Base-by-base conservation (phyloP, 2,329 filamentous ascomycete genomes). In the Aspergillus sp. region DNA sequence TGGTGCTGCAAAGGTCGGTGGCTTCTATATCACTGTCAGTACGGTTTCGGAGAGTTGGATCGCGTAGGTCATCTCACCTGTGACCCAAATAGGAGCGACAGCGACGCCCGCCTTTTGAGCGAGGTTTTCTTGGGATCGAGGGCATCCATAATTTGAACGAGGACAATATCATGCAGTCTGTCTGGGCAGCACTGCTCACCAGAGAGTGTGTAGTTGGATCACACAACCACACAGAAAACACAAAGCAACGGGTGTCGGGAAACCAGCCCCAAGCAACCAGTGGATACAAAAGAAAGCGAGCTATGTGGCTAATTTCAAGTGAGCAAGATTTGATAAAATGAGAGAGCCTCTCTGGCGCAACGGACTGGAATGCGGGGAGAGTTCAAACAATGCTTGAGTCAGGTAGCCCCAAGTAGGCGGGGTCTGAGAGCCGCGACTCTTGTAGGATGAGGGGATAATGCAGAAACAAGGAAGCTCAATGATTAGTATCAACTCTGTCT, bases 281-380 rank as follows among this genome's bases (percentile, higher is more conserved):
- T 40, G 45, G 50, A 34, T 37, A 40, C 20, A 50, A 56, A 55
- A 42, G 37, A 50, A 57, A 52, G 24, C 39, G 54, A 57, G 50
- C 46, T 51, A 54, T 51, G 46, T 42, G 15, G 22, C 39, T 42
- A 50, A 58, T 48, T 42, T 5, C 20, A 44, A n/a, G 22, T 27
- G 42, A 24, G 22, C 24, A 45, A 45, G 48, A 51, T 3, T 4
- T 2, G 30, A 27, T 34, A 11, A 48, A 55, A 42, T 34, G 48
- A 49, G 19, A 41, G 47, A 39, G 22, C 47, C 53, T 46, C 53
- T 54, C 53, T 51, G 42, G 48, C 58, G 55, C 41, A 30, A 56
- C 62, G 56, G 52, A 24, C 39, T 61, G 61, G 63, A 65, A 65
- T 65, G 63, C 55, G 61, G 58, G 60, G 60, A 20, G 42, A 51